Conservation (phyloP, 129 eudicot species). For the Flaveria linearis region DNA sequence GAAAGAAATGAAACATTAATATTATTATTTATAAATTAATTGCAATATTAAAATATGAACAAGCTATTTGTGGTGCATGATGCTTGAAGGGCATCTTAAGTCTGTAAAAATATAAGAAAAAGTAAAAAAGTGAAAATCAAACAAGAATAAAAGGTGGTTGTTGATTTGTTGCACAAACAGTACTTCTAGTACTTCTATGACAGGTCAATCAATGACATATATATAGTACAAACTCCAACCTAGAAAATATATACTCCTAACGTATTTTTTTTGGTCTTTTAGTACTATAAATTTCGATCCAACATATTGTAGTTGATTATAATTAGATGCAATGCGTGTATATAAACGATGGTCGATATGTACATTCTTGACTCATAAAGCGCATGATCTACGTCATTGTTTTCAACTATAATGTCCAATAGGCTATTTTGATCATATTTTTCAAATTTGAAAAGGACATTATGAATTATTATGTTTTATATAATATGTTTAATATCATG, state of each 20-base stretch:
- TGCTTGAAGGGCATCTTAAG: background rate
- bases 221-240: slow-evolving; percentile 38
- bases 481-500: slow-evolving; percentile 5
- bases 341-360: slow-evolving; percentile 16
- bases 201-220: slow-evolving; percentile 38
- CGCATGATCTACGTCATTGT: slow-evolving; percentile 13
- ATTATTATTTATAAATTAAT: background rate
- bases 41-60: too few species aligned
- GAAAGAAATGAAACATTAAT: background rate
- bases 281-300: slow-evolving; percentile 16
- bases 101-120: slow-evolving; percentile 24
- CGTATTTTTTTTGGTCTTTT: slow-evolving; percentile 29
- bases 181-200: slow-evolving; percentile 26
- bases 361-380: background rate
- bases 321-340: background rate
- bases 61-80: too few species aligned
- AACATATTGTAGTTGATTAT: slow-evolving; percentile 34
- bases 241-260: slow-evolving; percentile 27
- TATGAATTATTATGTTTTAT: slow-evolving; percentile 15
- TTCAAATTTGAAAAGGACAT: slow-evolving; percentile 18
- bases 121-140: slow-evolving; percentile 25
- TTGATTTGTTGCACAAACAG: slow-evolving; percentile 35
- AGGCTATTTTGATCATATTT: background rate
- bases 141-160: slow-evolving; percentile 36
- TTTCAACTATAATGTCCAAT: background rate